Percentiles rank a stretch among this genome's conserved stretches.
Evolutionary conservation across 192 early-diverging fungal species (phyloP).

Genomic region (Gryganskiella cystojenkinii): DNA sequence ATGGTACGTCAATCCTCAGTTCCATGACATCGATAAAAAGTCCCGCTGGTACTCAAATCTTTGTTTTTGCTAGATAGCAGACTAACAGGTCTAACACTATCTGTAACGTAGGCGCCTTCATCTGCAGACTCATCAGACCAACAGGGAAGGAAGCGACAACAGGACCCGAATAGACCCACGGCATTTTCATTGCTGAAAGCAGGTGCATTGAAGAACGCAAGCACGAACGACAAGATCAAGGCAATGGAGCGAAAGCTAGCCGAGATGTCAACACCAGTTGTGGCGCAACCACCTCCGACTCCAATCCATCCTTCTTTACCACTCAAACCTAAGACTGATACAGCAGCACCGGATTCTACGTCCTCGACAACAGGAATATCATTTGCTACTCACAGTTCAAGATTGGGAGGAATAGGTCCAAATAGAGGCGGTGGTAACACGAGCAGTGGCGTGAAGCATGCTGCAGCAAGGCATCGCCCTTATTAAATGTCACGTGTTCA

Average conservation of each 20-base stretch:
- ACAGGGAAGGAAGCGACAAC: constrained; percentile 37
- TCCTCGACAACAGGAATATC: neutral
- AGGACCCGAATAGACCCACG: constrained; percentile 54
- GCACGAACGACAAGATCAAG: constrained; percentile 71
- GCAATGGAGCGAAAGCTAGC: constrained; percentile 77
- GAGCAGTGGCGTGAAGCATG: neutral
- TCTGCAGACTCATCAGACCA: constrained; percentile 48
- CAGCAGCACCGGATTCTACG: neutral
- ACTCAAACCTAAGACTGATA: neutral
- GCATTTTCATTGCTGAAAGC: constrained; percentile 57
- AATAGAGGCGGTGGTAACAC: neutral
- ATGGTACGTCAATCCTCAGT: constrained; percentile 51
- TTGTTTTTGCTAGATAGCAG: neutral
- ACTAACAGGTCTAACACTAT: constrained; percentile 5
- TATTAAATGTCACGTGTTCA: neutral
- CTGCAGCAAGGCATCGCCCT: constrained; percentile 1
- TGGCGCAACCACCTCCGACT: neutral
- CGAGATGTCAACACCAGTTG: constrained; percentile 36
- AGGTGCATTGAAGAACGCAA: constrained; percentile 60
- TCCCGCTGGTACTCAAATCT: neutral
- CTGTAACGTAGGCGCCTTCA: constrained; percentile 48
- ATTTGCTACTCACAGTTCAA: neutral
- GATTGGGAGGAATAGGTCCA: neutral
- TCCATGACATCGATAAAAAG: neutral
- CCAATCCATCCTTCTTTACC: constrained; percentile 35